phyloP scores from a whole-genome alignment of 2,329 filamentous ascomycete genomes.

The Colletotrichum sp. region DNA sequence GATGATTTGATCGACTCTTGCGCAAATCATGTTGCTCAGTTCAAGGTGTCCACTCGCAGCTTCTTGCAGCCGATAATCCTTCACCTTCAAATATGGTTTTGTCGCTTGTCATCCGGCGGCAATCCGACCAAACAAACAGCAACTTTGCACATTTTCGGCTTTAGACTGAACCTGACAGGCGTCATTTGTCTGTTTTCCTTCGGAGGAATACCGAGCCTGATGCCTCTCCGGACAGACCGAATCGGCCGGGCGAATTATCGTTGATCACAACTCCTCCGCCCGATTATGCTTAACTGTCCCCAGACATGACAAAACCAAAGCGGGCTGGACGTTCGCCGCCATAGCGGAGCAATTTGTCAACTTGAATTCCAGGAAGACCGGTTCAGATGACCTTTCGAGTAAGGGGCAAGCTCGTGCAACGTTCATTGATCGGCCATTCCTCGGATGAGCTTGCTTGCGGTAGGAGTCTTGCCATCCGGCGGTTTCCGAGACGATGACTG shows the following conservation, averaged over 20 bases:
- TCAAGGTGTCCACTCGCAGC: constrained; percentile 1
- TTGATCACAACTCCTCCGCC: background rate
- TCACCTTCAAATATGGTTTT: background rate
- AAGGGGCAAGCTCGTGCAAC: background rate
- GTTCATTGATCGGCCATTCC: background rate
- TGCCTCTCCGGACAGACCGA: background rate
- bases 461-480: background rate
- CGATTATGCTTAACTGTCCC: background rate
- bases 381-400: constrained; percentile 1
- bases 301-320: background rate
- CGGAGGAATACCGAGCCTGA: background rate
- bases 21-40: background rate
- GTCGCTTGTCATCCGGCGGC: background rate
- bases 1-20: background rate
- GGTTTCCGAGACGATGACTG: background rate
- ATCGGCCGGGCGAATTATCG: background rate
- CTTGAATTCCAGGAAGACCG: background rate
- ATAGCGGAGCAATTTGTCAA: background rate
- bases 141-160: background rate
- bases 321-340: background rate
- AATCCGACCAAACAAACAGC: background rate
- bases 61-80: background rate
- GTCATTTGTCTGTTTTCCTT: background rate
- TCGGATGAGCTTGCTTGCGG: background rate
- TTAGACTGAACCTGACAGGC: background rate